Conservation (phyloP, 768 basidiomycete genomes). For the Lyophyllum semitale region DNA sequence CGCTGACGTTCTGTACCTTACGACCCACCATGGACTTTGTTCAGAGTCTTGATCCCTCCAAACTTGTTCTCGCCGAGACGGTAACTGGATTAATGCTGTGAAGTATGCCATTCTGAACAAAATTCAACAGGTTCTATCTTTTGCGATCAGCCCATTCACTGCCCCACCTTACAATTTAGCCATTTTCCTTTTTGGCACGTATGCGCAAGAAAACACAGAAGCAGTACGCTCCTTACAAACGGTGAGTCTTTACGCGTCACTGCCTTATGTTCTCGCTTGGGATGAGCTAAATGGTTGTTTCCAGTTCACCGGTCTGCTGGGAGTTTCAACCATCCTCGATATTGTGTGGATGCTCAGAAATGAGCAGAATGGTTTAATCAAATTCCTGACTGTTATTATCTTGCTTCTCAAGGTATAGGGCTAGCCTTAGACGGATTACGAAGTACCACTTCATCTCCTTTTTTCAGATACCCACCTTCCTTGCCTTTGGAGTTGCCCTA, state of each 20-base stretch:
- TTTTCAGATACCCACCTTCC: slow-evolving; percentile 58
- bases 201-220: slow-evolving; percentile 71
- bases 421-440: neutral
- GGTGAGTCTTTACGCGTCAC: slow-evolving; percentile 36
- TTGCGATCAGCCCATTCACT: slow-evolving; percentile 53
- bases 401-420: slow-evolving; percentile 57
- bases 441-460: neutral
- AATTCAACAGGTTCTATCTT: slow-evolving; percentile 56
- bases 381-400: slow-evolving; percentile 53
- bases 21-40: slow-evolving; percentile 57
- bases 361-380: slow-evolving; percentile 56
- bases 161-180: slow-evolving; percentile 78
- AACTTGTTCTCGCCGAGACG: slow-evolving; percentile 63
- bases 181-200: slow-evolving; percentile 77
- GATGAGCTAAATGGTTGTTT: neutral
- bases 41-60: slow-evolving; percentile 71
- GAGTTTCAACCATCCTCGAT: slow-evolving; percentile 65
- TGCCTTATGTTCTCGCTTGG: neutral
- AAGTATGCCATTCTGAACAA: neutral
- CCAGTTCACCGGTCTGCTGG: slow-evolving; percentile 69
- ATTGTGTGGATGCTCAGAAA: slow-evolving; percentile 67
- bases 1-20: neutral
- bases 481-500: slow-evolving; percentile 50
- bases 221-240: slow-evolving; percentile 63
- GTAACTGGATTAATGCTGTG: slow-evolving; percentile 32